Evolutionary conservation across 441 rosid genomes (phyloP).

Genomic region (Arabidopsis hybrid): DNA sequence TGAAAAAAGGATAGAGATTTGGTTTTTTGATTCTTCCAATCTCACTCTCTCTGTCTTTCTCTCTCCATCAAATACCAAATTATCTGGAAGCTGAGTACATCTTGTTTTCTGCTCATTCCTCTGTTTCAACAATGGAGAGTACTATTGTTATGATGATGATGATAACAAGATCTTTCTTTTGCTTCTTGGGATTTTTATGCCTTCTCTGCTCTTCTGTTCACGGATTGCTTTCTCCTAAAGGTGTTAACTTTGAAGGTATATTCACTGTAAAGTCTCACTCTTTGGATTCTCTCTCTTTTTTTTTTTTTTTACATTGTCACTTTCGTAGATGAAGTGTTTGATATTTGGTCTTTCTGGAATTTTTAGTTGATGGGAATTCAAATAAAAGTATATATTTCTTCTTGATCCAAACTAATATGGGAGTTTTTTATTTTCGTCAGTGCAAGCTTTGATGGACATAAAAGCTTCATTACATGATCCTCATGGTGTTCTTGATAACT

Average conservation of each 20-base stretch:
- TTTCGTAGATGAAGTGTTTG: no score
- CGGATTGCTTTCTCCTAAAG: constrained; percentile 89
- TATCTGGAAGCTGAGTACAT: constrained; percentile 45
- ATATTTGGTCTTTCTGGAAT: no score
- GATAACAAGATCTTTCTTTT: constrained; percentile 47
- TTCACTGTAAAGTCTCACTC: not conserved
- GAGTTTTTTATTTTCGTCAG: constrained; percentile 46
- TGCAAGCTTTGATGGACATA: constrained; percentile 92
- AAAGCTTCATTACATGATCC: constrained; percentile 85
- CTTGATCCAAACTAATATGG: constrained; percentile 39
- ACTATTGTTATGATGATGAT: constrained; percentile 29
- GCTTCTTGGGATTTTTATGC: constrained; percentile 55
- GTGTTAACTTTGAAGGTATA: constrained; percentile 97
- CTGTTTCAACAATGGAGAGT: constrained; percentile 50
- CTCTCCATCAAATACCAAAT: constrained; percentile 31
- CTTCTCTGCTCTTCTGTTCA: constrained; percentile 57
- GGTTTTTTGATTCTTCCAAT: constrained; percentile 39
- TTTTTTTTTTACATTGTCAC: no score
- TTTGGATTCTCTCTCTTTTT: no score
- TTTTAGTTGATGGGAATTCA: no score
- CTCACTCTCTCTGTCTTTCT: constrained; percentile 34
- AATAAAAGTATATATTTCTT: not conserved
- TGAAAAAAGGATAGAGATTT: constrained; percentile 16
- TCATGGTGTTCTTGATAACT: constrained; percentile 91
- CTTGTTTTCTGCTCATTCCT: constrained; percentile 47